Evolutionary conservation across 139 green algal species (phyloP), one percentile per base, ranked within the genome.

Genomic region (Desmodesmus armatus): DNA sequence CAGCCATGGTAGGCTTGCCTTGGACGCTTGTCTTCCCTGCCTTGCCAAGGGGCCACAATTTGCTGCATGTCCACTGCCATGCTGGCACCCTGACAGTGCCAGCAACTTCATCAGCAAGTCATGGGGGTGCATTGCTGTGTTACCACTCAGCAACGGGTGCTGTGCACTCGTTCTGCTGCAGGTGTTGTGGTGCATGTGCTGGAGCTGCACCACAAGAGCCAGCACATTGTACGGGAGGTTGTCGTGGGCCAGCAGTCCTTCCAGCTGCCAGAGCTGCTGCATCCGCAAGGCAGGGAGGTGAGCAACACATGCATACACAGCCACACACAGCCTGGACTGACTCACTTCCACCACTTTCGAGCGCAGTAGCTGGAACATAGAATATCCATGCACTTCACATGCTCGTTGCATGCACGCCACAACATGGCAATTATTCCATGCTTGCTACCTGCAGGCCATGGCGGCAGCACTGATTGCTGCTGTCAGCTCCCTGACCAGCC

Each of bases 171-270:
- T 39, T 51, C 23, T 27, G 15, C 6, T 29, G 39, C 76, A 82
- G 76, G 62, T 63, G 78, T 84, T 37, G 78, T 33, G 17, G 78
- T 77, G 29, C 31, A 84, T 37, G 29, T 58, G 62, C 43, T 84
- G 15, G 40, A 65, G 5, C 41, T 84, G 41, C 78, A 84, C 49
- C 78, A 84, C 15, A 41, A 43, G 40, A 84, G 49, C 31, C 63
- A 66, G 62, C 65, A 84, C 43, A 66, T 84, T 3, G 62, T 84
- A 27, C 78, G 67, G 29, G 62, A 84, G 60, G 27, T 84, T 11
- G 71, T 17, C 4, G 75, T 82, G 51, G 9, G n/a, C 15, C 53
- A 72, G 76, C 55, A 74, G 73, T 31, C 21, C 3, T 44, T 77
- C 35, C 53, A 77, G 25, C 58, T 75, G 53, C 3, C 11, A 9